Base-by-base conservation (phyloP, 1,284 basidiomycete species). In the Ustilago loliicola region DNA sequence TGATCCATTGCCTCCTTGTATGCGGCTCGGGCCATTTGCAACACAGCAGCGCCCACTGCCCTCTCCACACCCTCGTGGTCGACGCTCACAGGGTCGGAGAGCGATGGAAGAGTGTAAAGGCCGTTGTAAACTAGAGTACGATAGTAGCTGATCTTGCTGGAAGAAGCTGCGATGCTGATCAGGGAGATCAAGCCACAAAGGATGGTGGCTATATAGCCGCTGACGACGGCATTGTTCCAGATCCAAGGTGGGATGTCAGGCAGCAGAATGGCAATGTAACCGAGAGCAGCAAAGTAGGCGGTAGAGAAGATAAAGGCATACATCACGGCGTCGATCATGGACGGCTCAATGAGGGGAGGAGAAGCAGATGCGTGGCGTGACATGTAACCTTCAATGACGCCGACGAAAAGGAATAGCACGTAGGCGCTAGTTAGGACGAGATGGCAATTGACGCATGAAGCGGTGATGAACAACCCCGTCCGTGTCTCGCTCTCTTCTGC, bases 381-480 rank as follows among this genome's bases (percentile, higher is more conserved):
- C 7, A 29, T 3, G 17, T 32, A 69, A 27, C 29, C 42, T 30
- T 63, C 47, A 9, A 58, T 10, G 29, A 45, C 42, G n/a, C 51
- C 21, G 47, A 72, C 3, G 36, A 51, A 56, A 23, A 77, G 63
- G 19, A 61, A 1, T 21, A 72, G 3, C 1, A 64, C 47, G 48
- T 72, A 69, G 25, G 29, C 10, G 19, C 55, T 47, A 8, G 66
- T 63, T 27, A 72, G 50, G 10, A 69, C 34, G 6, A 72, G 63
- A 32, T 72, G 70, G 58, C 69, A 67, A 19, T 69, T 72, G 56
- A 72, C 40, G 57, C 66, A 72, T 1, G 70, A 77, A 2, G 70
- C 70, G 3, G 66, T 72, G 55, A 69, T 56, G 60, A 66, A 76
- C 0, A n/a, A 47, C 1, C 71, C 66, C 58, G 47, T 65, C 2